Evolutionary conservation across 495 filamentous ascomycete species (phyloP).

Genomic region (Evernia prunastri): DNA sequence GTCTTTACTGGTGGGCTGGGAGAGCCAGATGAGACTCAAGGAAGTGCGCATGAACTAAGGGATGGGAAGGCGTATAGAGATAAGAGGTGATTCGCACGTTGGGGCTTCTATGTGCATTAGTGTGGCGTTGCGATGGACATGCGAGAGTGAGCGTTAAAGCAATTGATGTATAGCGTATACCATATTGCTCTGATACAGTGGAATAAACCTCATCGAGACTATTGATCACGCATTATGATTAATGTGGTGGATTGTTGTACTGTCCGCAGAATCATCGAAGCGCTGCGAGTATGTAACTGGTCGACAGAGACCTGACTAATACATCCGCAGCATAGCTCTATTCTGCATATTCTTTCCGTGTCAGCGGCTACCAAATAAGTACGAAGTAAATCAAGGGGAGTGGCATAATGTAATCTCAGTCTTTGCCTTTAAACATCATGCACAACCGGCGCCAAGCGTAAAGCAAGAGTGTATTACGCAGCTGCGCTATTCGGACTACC

Average conservation of each 20-base stretch:
- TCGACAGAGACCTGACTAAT: background rate
- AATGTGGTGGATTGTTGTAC: background rate
- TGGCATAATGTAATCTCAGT: constrained; percentile 45
- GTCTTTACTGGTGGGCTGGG: constrained; percentile 28
- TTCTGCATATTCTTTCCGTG: background rate
- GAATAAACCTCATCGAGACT: background rate
- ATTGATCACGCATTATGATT: background rate
- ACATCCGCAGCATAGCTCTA: background rate
- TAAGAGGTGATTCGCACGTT: background rate
- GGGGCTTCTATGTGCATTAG: background rate
- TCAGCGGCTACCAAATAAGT: background rate
- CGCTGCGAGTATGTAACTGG: background rate
- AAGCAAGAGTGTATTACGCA: constrained; percentile 44
- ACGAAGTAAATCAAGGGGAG: background rate
- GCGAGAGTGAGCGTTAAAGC: constrained; percentile 1
- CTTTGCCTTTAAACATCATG: constrained; percentile 65
- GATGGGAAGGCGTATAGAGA: constrained; percentile 3
- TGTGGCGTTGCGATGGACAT: background rate
- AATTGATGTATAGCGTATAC: background rate
- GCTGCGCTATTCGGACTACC: constrained; percentile 73
- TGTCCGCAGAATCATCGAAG: background rate
- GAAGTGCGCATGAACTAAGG: constrained; percentile 5
- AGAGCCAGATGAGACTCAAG: constrained; percentile 9
- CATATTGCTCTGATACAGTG: background rate
- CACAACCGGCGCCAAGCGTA: constrained; percentile 54